Evolutionary conservation across 306 rosid genomes (phyloP).

Genomic region (Quillaja saponaria): DNA sequence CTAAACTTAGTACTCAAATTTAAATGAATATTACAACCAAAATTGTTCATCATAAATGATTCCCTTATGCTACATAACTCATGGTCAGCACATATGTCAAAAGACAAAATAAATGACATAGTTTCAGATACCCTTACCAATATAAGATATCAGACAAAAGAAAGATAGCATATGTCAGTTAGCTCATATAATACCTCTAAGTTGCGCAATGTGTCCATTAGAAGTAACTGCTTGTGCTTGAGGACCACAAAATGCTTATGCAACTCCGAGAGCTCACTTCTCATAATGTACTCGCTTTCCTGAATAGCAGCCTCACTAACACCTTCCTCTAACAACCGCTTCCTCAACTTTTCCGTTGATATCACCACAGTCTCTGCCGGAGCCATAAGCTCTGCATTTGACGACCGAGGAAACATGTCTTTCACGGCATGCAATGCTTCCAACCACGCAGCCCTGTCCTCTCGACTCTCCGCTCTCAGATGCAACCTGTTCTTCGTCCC

Average conservation of each 20-base stretch:
- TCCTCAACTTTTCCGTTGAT: slow-evolving; percentile 62
- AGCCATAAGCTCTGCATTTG: slow-evolving; percentile 67
- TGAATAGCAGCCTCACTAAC: slow-evolving; percentile 53
- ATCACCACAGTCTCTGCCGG: slow-evolving; percentile 45
- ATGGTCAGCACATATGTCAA: too few relatives aligned
- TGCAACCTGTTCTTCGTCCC: slow-evolving; percentile 60
- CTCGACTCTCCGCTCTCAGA: slow-evolving; percentile 47
- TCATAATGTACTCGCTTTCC: slow-evolving; percentile 80
- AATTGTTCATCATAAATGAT: not conserved
- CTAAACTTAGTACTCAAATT: too few relatives aligned
- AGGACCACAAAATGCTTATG: slow-evolving; percentile 67
- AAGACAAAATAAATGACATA: too few relatives aligned
- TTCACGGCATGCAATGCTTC: slow-evolving; percentile 50
- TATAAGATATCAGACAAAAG: too few relatives aligned
- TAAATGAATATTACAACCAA: too few relatives aligned
- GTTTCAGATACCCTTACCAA: too few relatives aligned
- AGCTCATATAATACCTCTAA: slow-evolving; percentile 57
- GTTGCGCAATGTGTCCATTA: slow-evolving; percentile 70
- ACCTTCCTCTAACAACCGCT: slow-evolving; percentile 61
- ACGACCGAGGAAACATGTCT: slow-evolving; percentile 72
- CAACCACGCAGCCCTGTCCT: slow-evolving; percentile 46
- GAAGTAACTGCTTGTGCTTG: slow-evolving; percentile 72
- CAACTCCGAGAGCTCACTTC: slow-evolving; percentile 54
- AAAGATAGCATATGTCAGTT: too few relatives aligned
- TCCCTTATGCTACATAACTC: too few relatives aligned